Evolutionary conservation across 2,329 filamentous ascomycete species (phyloP).

Genomic region (Dryadomyces sulphureus): DNA sequence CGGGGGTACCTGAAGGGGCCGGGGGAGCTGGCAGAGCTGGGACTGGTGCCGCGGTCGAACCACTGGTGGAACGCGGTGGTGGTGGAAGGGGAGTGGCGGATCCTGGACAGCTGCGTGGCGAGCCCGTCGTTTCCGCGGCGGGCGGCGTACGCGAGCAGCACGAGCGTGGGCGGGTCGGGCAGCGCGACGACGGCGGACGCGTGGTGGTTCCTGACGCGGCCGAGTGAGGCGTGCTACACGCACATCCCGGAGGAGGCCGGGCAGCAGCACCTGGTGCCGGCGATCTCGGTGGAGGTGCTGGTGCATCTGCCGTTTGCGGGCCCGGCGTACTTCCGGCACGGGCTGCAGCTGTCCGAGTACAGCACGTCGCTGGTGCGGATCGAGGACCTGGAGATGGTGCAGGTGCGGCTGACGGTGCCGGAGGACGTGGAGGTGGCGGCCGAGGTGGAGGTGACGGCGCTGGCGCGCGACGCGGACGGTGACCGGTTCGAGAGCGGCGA

Average conservation of each 20-base stretch:
- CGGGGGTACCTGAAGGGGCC: conserved; percentile 83
- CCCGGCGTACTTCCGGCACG: conserved; percentile 75
- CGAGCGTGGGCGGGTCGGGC: conserved; percentile 11
- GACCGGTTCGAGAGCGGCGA: conserved; percentile 92
- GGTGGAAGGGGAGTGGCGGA: conserved; percentile 88
- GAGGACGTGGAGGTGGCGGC: conserved; percentile 83
- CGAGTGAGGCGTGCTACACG: conserved; percentile 85
- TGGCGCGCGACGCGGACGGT: conserved; percentile 70
- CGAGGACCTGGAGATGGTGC: conserved; percentile 85
- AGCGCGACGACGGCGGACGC: conserved; percentile 59
- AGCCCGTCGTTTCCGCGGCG: conserved; percentile 80
- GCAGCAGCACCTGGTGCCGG: conserved; percentile 87
- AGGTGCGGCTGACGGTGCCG: conserved; percentile 77
- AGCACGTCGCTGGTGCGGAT: conserved; percentile 77
- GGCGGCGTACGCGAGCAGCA: conserved; percentile 52
- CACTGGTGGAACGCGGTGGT: conserved; percentile 97
- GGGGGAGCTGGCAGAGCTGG: conserved; percentile 68
- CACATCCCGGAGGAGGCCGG: conserved; percentile 77
- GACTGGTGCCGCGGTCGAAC: conserved; percentile 72
- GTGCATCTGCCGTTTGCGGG: conserved; percentile 76
- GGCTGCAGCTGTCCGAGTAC: conserved; percentile 69
- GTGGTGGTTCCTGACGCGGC: conserved; percentile 89
- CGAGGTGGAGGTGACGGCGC: conserved; percentile 76
- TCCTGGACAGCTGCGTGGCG: conserved; percentile 87
- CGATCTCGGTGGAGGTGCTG: conserved; percentile 71